Conservation (phyloP, 2,329 filamentous ascomycete species). For the Scedosporium dehoogii region DNA sequence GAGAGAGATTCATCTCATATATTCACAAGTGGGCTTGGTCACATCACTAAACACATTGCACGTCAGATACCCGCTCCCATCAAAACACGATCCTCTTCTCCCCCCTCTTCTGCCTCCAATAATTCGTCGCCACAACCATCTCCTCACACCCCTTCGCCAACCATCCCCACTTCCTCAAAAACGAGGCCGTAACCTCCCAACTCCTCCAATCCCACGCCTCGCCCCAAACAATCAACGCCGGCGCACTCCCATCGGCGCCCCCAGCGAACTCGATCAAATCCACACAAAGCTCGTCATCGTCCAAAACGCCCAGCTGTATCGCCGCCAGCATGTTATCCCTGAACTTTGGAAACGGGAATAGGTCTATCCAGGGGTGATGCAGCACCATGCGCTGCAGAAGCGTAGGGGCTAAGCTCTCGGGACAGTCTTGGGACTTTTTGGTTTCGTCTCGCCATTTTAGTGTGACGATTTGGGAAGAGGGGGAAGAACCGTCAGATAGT, state of each 20-base stretch:
- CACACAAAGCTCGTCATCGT: slow-evolving; percentile 14
- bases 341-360: slow-evolving; percentile 23
- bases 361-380: slow-evolving; percentile 27
- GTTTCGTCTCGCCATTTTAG: neutral
- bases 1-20: too few relatives aligned
- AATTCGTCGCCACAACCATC: slow-evolving; percentile 24
- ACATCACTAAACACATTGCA: neutral
- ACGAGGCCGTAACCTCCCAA: slow-evolving; percentile 37
- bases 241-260: slow-evolving; percentile 11
- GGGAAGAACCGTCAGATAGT: neutral
- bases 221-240: slow-evolving; percentile 35
- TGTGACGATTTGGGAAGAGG: neutral
- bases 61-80: neutral
- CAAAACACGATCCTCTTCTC: slow-evolving; percentile 1
- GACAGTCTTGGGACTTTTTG: neutral
- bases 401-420: slow-evolving; percentile 16
- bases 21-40: neutral
- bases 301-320: slow-evolving; percentile 6
- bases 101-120: slow-evolving; percentile 15
- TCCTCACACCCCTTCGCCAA: slow-evolving; percentile 25
- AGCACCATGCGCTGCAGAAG: slow-evolving; percentile 16
- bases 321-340: slow-evolving; percentile 21
- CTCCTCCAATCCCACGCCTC: slow-evolving; percentile 31
- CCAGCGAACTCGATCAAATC: neutral
- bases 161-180: slow-evolving; percentile 33